Conservation (phyloP, 768 basidiomycete species). For the Scleroderma bovista region DNA sequence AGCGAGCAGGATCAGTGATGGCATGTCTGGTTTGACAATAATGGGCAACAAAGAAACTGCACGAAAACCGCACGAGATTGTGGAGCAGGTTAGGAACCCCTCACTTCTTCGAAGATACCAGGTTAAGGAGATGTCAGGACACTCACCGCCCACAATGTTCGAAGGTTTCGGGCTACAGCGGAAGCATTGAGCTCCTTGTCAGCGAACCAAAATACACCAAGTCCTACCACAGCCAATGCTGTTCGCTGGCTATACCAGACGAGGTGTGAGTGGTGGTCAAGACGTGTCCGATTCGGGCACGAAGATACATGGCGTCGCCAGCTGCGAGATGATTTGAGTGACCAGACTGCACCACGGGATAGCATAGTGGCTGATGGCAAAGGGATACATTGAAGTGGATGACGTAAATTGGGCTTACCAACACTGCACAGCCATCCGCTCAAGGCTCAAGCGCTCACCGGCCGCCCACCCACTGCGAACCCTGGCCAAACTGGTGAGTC, state of each 20-base stretch:
- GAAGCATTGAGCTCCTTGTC: constrained; percentile 47
- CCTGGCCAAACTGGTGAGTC: too few species aligned
- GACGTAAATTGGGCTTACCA: not conserved
- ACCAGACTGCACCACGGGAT: not conserved
- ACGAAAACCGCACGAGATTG: too few species aligned
- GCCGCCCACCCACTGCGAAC: too few species aligned
- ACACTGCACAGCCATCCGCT: not conserved
- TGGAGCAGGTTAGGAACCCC: too few species aligned
- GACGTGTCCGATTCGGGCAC: not conserved
- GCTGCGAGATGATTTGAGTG: not conserved
- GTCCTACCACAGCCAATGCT: constrained; percentile 19
- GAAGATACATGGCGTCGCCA: not conserved
- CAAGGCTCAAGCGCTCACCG: constrained; percentile 80
- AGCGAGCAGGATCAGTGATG: constrained; percentile 1
- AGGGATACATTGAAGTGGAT: not conserved
- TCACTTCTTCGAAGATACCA: too few species aligned
- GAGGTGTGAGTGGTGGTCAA: not conserved
- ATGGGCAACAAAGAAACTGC: not conserved
- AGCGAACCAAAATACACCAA: constrained; percentile 30
- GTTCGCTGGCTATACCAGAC: constrained; percentile 13
- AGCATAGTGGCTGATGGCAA: not conserved
- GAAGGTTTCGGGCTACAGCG: constrained; percentile 40
- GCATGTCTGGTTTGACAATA: not conserved
- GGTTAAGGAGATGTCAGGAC: not conserved
- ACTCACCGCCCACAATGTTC: constrained; percentile 47